These are phyloP conservation scores for Kwoniella dejecticola DNA, from an alignment of 768 basidiomycete genomes.

Conservation along the genomic window DNA sequence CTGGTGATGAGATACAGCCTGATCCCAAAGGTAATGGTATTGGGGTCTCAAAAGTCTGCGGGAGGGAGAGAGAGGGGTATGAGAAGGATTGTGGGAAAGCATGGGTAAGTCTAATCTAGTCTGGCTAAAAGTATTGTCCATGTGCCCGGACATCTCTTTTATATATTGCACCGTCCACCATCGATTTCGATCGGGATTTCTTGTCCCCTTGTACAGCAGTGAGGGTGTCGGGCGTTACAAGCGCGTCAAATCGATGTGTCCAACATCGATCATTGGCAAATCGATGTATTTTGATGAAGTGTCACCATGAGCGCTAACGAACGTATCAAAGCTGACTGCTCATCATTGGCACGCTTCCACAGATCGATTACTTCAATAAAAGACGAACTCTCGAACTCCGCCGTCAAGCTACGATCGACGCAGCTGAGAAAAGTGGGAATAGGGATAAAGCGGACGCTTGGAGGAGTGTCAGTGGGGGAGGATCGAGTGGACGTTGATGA, in stretches of 20 bases:
- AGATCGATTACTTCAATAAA: slow-evolving; percentile 96
- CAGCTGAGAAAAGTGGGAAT: slow-evolving; percentile 36
- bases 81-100: slow-evolving; percentile 78
- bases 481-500: not conserved
- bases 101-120: slow-evolving; percentile 69
- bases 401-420: slow-evolving; percentile 48
- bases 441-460: slow-evolving; percentile 19
- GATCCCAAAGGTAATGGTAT: slow-evolving; percentile 31
- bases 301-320: too few species aligned
- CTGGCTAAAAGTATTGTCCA: too few species aligned
- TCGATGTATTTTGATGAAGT: too few species aligned
- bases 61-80: slow-evolving; percentile 64
- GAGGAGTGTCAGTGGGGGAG: slow-evolving; percentile 15
- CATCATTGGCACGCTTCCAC: not conserved
- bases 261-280: too few species aligned
- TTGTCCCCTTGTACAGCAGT: too few species aligned
- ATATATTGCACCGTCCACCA: not conserved
- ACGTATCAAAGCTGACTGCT: too few species aligned
- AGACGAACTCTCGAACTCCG: slow-evolving; percentile 66
- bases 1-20: slow-evolving; percentile 65
- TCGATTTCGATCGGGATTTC: not conserved
- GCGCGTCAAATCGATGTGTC: too few species aligned
- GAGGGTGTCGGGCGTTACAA: too few species aligned
- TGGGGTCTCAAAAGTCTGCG: slow-evolving; percentile 59
- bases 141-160: too few species aligned